Evolutionary conservation across 1,139 yeast genomes (phyloP).

Genomic region (Candida sp.): DNA sequence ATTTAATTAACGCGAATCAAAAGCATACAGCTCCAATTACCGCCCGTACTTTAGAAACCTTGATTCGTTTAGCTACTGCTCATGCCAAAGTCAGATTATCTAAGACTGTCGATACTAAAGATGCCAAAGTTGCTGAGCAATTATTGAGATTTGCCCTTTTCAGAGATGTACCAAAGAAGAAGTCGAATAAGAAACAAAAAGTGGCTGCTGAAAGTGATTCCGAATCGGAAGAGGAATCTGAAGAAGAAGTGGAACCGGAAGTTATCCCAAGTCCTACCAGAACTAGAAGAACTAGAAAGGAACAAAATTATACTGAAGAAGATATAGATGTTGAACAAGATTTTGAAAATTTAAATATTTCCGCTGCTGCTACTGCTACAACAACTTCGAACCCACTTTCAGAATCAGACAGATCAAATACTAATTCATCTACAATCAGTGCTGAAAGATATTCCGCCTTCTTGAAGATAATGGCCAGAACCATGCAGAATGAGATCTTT

Average conservation of each 20-base stretch:
- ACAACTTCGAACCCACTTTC: conserved; percentile 19
- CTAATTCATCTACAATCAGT: conserved; percentile 31
- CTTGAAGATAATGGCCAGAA: conserved; percentile 42
- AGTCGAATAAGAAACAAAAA: conserved; percentile 31
- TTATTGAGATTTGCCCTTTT: conserved; percentile 82
- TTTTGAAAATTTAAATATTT: conserved; percentile 19
- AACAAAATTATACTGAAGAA: conserved; percentile 10
- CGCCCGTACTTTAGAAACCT: conserved; percentile 95
- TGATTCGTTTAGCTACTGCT: conserved; percentile 93
- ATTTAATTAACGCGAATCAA: conserved; percentile 65
- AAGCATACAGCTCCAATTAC: conserved; percentile 94
- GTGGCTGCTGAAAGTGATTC: conserved; percentile 16
- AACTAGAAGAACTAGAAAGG: conserved; percentile 13
- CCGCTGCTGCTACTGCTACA: conserved; percentile 6
- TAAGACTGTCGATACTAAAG: conserved; percentile 66
- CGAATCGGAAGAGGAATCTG: conserved; percentile 17
- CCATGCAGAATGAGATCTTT: conserved; percentile 46
- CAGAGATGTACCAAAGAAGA: conserved; percentile 58
- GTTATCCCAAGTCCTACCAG: conserved; percentile 15
- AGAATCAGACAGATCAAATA: conserved; percentile 16
- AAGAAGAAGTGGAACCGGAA: conserved; percentile 19
- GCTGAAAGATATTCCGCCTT: conserved; percentile 46
- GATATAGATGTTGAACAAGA: conserved; percentile 21
- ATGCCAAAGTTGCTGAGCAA: conserved; percentile 86
- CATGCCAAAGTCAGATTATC: conserved; percentile 94